A percentile compares a stretch with the other conserved stretches of the same genome.
These are phyloP conservation scores for Hyphopichia pseudoburtonii DNA, from an alignment of 1,139 yeast genomes.

Conservation along the genomic window DNA sequence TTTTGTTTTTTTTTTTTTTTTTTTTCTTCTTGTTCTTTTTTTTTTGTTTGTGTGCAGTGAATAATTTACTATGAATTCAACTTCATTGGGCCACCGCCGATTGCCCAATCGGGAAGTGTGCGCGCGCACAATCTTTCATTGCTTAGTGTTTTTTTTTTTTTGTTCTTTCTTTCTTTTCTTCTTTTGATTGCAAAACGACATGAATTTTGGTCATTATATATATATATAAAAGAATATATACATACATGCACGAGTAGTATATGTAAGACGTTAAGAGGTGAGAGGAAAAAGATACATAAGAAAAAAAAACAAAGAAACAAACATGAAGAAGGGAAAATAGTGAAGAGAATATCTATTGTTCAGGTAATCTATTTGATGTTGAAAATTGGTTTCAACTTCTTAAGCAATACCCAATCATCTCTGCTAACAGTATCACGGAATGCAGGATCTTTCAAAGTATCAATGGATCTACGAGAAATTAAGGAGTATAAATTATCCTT, in stretches of 20 bases:
- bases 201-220: background rate
- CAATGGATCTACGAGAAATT: constrained; percentile 85
- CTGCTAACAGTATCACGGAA: constrained; percentile 92
- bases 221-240: background rate
- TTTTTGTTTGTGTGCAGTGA: background rate
- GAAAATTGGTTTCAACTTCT: constrained; percentile 83
- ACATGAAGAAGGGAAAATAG: background rate
- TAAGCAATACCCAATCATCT: constrained; percentile 92
- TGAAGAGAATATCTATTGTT: too few species aligned
- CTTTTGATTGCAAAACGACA: background rate
- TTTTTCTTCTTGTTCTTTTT: background rate
- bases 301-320: background rate
- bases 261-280: background rate
- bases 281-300: background rate
- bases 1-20: background rate
- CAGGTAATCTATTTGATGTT: constrained; percentile 57
- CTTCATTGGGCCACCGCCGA: constrained; percentile 15
- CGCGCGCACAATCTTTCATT: background rate
- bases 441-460: constrained; percentile 97
- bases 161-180: background rate
- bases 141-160: too few species aligned
- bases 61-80: constrained; percentile 6
- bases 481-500: constrained; percentile 84
- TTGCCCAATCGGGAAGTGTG: constrained; percentile 13
- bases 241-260: background rate